phyloP scores from a whole-genome alignment of 140 eudicot species.

The Bidens hawaiensis region DNA sequence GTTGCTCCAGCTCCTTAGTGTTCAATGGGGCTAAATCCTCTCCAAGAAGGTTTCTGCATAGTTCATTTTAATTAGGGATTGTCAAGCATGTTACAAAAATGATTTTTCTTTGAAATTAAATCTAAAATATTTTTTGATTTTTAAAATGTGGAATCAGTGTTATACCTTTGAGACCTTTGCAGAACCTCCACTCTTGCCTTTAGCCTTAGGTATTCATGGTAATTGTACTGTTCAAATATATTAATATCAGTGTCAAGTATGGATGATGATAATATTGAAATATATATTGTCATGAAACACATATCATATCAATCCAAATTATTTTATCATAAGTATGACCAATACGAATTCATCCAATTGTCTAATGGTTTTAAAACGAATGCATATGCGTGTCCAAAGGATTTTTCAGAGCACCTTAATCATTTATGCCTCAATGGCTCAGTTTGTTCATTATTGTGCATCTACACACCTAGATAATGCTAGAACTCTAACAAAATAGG shows the following conservation, averaged over 20 bases:
- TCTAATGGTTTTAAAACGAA: conserved; percentile 5
- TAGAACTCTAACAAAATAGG: neutral
- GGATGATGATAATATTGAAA: neutral
- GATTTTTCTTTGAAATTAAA: neutral
- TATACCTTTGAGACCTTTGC: conserved; percentile 61
- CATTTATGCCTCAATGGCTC: neutral
- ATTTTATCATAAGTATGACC: neutral
- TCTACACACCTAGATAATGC: neutral
- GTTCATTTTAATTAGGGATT: neutral
- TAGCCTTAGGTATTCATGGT: conserved; percentile 56
- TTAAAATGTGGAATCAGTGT: neutral
- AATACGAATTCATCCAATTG: neutral
- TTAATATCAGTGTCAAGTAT: neutral
- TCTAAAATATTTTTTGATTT: neutral
- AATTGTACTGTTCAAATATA: conserved; percentile 31
- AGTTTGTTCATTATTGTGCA: neutral
- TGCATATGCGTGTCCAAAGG: conserved; percentile 5
- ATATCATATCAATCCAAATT: neutral
- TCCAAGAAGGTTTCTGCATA: conserved; percentile 48
- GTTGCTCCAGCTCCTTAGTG: conserved; percentile 62
- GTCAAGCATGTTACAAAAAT: neutral
- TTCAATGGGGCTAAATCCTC: conserved; percentile 52
- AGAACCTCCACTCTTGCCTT: conserved; percentile 55
- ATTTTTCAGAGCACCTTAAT: neutral
- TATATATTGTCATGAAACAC: conserved; percentile 1